Conservation (phyloP, 163 green algal genomes). For the Coccomyxa subellipsoidea region DNA sequence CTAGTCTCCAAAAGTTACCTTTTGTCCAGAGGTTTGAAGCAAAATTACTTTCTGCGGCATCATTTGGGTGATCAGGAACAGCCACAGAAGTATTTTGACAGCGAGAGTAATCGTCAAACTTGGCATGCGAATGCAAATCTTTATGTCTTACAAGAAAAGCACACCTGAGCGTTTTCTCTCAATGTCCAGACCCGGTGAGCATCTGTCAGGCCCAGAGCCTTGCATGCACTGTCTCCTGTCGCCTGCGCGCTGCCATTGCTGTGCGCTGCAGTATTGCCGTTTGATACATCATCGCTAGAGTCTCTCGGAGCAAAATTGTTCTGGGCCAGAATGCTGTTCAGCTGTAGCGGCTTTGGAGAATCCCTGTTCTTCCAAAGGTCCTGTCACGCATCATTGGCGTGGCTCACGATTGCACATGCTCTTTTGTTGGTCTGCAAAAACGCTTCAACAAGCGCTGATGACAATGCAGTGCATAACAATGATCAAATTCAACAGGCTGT, state of each 20-base stretch:
- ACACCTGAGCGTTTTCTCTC: slow-evolving; percentile 56
- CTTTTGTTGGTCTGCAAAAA: no score
- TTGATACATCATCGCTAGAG: not conserved
- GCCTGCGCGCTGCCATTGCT: not conserved
- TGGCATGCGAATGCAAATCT: no score
- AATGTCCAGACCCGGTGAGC: slow-evolving; percentile 61
- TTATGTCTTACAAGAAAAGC: not conserved
- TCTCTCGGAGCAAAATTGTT: not conserved
- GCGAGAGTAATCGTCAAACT: no score
- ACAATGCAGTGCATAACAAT: no score
- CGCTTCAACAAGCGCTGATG: no score
- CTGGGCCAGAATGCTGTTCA: slow-evolving; percentile 22
- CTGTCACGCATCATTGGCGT: slow-evolving; percentile 33
- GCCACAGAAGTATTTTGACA: no score
- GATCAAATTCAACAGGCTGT: no score
- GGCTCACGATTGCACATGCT: no score
- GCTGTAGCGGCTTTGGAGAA: slow-evolving; percentile 56
- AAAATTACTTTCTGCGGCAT: no score
- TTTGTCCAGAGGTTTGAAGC: no score
- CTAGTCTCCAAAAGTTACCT: no score
- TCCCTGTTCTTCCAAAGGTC: slow-evolving; percentile 77
- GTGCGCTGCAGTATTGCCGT: not conserved
- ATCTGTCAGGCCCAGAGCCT: slow-evolving; percentile 60
- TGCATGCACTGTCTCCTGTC: slow-evolving; percentile 21
- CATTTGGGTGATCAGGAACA: no score